Conservation (phyloP, 441 rosid genomes). For the Pelargonium citronellum region DNA sequence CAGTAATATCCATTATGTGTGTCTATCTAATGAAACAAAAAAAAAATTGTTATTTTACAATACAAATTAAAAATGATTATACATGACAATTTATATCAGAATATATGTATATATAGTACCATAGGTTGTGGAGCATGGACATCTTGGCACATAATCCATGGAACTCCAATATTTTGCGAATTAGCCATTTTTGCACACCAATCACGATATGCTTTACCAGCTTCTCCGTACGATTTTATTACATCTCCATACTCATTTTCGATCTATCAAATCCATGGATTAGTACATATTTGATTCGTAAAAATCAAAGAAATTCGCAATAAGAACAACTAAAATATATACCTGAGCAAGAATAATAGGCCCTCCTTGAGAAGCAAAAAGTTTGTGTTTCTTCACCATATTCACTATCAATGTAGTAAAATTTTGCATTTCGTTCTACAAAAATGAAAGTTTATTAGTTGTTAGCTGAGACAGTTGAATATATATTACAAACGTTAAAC, state of each 20-base stretch:
- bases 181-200: conserved; percentile 66
- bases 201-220: conserved; percentile 40
- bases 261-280: conserved; percentile 30
- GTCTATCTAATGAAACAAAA: conserved; percentile 31
- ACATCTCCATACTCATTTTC: conserved; percentile 74
- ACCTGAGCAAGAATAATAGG: conserved; percentile 72
- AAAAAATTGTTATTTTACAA: no score
- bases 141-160: conserved; percentile 86
- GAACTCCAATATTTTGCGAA: conserved; percentile 45
- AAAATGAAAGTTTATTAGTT: neutral
- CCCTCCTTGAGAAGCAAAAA: conserved; percentile 75
- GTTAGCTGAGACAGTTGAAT: no score
- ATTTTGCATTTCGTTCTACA: conserved; percentile 39
- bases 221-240: conserved; percentile 33
- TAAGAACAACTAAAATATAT: neutral
- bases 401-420: conserved; percentile 46
- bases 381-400: conserved; percentile 44
- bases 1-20: conserved; percentile 77
- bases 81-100: neutral
- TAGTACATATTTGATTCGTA: neutral
- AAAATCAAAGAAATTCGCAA: neutral
- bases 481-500: no score
- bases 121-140: conserved; percentile 54
- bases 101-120: conserved; percentile 23
- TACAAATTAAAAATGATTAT: no score